A percentile compares a stretch with the other conserved stretches of the same genome.
Evolutionary conservation across 495 filamentous ascomycete species (phyloP).

Genomic region (Xylaria cubensis): DNA sequence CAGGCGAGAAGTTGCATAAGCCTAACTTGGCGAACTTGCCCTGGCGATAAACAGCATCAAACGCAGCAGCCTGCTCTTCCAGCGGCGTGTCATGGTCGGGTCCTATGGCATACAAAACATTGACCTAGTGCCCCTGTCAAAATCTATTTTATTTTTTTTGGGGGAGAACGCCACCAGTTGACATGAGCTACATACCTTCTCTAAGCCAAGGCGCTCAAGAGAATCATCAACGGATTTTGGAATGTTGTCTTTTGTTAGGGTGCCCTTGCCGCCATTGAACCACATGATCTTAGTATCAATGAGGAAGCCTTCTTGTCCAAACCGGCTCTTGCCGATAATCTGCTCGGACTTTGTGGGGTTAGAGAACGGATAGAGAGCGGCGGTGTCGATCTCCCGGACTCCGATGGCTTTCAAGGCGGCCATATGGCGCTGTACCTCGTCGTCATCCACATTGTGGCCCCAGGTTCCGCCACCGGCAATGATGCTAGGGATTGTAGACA

Average conservation of each 20-base stretch:
- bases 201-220: not conserved
- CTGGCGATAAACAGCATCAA: constrained; percentile 45
- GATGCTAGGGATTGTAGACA: constrained; percentile 21
- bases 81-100: constrained; percentile 50
- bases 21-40: constrained; percentile 41
- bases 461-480: constrained; percentile 19
- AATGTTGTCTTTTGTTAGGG: not conserved
- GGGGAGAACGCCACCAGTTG: not conserved
- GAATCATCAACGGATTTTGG: not conserved
- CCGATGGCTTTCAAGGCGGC: constrained; percentile 24
- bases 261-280: not conserved
- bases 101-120: constrained; percentile 48
- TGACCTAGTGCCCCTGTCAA: constrained; percentile 27
- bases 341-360: constrained; percentile 26
- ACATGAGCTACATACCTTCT: not conserved
- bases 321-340: constrained; percentile 29
- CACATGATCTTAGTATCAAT: not conserved
- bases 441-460: constrained; percentile 21
- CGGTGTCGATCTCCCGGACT: constrained; percentile 38
- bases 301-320: not conserved
- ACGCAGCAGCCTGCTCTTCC: constrained; percentile 48
- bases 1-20: not conserved
- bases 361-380: constrained; percentile 27
- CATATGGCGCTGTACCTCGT: constrained; percentile 14
- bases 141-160: not conserved